phyloP scores from a whole-genome alignment of 2,329 filamentous ascomycete species.

The Scolecobasidium constrictum region DNA sequence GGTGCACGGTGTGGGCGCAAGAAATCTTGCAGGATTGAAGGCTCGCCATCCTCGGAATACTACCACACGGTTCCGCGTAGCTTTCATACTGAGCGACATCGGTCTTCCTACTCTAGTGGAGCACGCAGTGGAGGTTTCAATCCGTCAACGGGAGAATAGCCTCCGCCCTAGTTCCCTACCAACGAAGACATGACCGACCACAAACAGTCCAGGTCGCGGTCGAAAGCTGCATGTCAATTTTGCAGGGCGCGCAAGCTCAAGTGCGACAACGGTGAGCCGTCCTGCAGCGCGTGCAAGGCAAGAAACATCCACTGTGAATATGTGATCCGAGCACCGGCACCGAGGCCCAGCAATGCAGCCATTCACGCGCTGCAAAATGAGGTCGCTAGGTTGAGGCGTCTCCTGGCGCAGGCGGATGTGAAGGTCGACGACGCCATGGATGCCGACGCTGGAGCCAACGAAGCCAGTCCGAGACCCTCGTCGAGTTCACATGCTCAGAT shows the following conservation, averaged over 20 bases:
- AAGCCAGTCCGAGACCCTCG: not conserved
- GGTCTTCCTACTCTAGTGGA: too few species aligned
- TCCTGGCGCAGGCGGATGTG: slow-evolving; percentile 2
- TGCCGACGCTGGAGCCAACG: not conserved
- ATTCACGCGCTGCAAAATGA: slow-evolving; percentile 8
- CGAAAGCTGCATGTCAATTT: slow-evolving; percentile 8
- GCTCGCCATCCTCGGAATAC: too few species aligned
- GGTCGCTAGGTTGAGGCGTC: slow-evolving; percentile 2
- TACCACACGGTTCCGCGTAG: too few species aligned
- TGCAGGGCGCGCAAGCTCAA: slow-evolving; percentile 9
- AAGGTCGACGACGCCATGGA: not conserved
- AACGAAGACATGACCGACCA: not conserved
- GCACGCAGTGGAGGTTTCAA: not conserved
- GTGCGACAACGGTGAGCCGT: slow-evolving; percentile 8
- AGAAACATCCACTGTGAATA: slow-evolving; percentile 6
- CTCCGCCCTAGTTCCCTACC: not conserved
- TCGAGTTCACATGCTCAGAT: not conserved
- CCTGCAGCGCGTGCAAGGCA: slow-evolving; percentile 4
- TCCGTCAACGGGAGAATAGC: not conserved
- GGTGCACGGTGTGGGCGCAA: too few species aligned
- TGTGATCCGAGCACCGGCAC: slow-evolving; percentile 4
- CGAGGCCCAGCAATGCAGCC: slow-evolving; percentile 7
- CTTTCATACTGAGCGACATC: too few species aligned
- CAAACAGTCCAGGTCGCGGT: slow-evolving; percentile 1
- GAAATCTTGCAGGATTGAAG: too few species aligned